phyloP scores from a whole-genome alignment of 257 asterid species.

The Schizonepeta tenuifolia region DNA sequence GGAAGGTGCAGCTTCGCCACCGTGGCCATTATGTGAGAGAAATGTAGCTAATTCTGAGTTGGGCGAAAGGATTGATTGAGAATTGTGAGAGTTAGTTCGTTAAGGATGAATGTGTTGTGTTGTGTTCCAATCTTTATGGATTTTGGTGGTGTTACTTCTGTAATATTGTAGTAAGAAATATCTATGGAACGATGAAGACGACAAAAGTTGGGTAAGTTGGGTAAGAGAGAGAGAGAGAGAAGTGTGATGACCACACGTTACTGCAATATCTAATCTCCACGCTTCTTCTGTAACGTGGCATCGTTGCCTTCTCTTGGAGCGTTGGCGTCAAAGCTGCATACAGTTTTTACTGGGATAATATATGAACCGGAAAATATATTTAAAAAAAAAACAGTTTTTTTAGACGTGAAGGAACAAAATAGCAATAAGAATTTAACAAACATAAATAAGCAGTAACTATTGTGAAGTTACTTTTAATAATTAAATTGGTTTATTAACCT shows the following conservation, averaged over 20 bases:
- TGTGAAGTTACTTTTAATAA: too few relatives aligned
- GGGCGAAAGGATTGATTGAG: not conserved
- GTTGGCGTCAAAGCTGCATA: not conserved
- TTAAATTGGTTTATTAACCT: too few relatives aligned
- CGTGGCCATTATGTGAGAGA: conserved; percentile 50
- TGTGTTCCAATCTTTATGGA: conserved; percentile 23
- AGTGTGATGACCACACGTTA: conserved; percentile 95
- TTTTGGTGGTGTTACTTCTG: not conserved
- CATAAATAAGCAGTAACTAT: too few relatives aligned
- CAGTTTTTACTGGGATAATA: too few relatives aligned
- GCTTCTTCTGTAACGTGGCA: conserved; percentile 53
- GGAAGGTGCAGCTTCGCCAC: conserved; percentile 68
- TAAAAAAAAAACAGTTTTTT: too few relatives aligned
- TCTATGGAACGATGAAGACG: conserved; percentile 23
- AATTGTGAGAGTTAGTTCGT: not conserved
- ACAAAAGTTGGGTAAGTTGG: not conserved
- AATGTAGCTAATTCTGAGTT: too few relatives aligned
- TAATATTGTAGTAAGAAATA: conserved; percentile 22
- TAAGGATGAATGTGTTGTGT: not conserved
- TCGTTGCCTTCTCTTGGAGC: conserved; percentile 17
- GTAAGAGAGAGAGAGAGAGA: conserved; percentile 16
- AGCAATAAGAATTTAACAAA: too few relatives aligned
- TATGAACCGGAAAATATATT: too few relatives aligned
- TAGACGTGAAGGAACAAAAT: too few relatives aligned
- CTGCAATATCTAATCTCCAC: conserved; percentile 61